phyloP scores from a whole-genome alignment of 495 filamentous ascomycete genomes.

The Gamarada debralockiae region DNA sequence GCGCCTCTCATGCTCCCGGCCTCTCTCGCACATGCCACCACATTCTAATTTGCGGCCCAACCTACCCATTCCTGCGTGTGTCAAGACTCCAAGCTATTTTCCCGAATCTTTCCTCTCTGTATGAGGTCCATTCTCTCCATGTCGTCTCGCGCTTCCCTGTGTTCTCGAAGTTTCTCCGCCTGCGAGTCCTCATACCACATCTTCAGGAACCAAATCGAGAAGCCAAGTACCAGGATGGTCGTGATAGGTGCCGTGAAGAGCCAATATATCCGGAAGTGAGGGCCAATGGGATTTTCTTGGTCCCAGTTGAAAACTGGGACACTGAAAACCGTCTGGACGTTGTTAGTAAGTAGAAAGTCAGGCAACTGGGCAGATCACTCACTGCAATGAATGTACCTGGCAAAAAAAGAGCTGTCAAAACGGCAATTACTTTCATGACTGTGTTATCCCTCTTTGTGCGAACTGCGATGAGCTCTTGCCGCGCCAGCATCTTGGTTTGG shows the following conservation, averaged over 20 bases:
- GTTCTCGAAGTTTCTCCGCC: background rate
- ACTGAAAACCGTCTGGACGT: conserved; percentile 27
- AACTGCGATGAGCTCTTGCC: no score
- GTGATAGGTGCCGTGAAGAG: conserved; percentile 1
- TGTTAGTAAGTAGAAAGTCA: no score
- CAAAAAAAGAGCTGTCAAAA: conserved; percentile 20
- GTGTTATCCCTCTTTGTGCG: no score
- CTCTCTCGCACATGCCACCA: no score
- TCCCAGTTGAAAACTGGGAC: conserved; percentile 6
- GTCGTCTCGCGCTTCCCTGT: background rate
- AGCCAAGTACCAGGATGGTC: background rate
- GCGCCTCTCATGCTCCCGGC: no score
- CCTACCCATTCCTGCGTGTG: no score
- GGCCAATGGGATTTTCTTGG: conserved; percentile 7
- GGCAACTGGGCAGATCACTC: no score
- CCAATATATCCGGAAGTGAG: conserved; percentile 4
- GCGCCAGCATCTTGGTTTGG: no score
- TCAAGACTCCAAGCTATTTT: no score
- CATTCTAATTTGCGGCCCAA: no score
- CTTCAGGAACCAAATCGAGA: conserved; percentile 4
- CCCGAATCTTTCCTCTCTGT: no score
- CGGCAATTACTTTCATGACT: conserved; percentile 20
- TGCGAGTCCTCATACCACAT: conserved; percentile 2
- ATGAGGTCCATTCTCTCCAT: no score
- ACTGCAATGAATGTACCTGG: conserved; percentile 22